Percentiles rank a stretch among this genome's conserved stretches.
phyloP scores from a whole-genome alignment of 148 eudicot species.

The Camellia japonica region DNA sequence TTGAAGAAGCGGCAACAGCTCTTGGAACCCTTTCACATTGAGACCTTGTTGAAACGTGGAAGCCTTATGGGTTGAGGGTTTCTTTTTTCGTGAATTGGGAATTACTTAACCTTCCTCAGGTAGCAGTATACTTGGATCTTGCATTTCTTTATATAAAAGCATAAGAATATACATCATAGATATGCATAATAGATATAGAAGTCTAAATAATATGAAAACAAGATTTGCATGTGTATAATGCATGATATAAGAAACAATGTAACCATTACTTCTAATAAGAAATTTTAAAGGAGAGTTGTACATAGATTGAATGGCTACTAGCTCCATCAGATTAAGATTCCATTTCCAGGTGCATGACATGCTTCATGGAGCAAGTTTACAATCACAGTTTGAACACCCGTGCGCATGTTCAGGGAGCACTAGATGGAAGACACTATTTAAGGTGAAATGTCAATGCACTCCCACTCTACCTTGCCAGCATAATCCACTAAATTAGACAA shows the following conservation, averaged over 20 bases:
- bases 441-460: background rate
- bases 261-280: background rate
- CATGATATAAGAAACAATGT: background rate
- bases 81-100: slow-evolving; percentile 54
- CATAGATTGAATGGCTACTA: background rate
- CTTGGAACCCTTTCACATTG: slow-evolving; percentile 41
- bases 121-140: slow-evolving; percentile 47
- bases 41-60: slow-evolving; percentile 40
- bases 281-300: background rate
- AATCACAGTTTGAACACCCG: background rate
- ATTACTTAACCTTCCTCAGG: slow-evolving; percentile 21
- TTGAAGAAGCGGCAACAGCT: slow-evolving; percentile 22
- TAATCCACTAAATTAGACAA: too few species aligned
- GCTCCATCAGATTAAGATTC: background rate
- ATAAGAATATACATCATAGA: background rate
- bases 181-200: background rate
- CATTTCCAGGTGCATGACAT: background rate
- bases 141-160: slow-evolving; percentile 31
- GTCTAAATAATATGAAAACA: background rate
- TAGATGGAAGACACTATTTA: background rate
- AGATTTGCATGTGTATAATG: background rate
- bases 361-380: background rate
- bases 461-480: too few species aligned
- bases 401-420: background rate
- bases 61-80: slow-evolving; percentile 33